phyloP scores from a whole-genome alignment of 495 filamentous ascomycete species.

The Bryoglossum gracile region DNA sequence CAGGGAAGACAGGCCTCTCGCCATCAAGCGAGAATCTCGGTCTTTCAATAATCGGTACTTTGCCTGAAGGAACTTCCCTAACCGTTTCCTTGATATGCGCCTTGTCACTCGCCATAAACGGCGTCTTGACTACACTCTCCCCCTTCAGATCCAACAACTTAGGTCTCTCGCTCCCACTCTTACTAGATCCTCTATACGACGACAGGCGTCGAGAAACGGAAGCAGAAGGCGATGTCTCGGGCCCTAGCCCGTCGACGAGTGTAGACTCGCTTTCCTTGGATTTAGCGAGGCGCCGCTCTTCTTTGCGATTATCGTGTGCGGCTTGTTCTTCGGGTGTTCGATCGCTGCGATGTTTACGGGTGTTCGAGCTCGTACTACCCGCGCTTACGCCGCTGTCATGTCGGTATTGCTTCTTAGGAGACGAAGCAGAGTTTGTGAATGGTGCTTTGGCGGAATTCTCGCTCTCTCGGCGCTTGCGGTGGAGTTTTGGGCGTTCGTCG shows the following conservation, averaged over 20 bases:
- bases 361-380: constrained; percentile 16
- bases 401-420: constrained; percentile 18
- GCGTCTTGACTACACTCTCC: constrained; percentile 22
- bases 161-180: constrained; percentile 3
- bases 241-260: constrained; percentile 12
- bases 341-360: constrained; percentile 11
- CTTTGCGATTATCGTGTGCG: constrained; percentile 26
- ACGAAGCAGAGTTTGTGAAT: constrained; percentile 3
- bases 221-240: background rate
- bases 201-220: background rate
- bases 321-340: constrained; percentile 27
- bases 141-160: constrained; percentile 19
- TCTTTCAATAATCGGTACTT: constrained; percentile 12
- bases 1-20: constrained; percentile 10
- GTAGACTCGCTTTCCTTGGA: constrained; percentile 4
- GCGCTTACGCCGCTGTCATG: constrained; percentile 22
- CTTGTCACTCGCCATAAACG: constrained; percentile 17
- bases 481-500: constrained; percentile 9
- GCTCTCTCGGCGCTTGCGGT: constrained; percentile 6
- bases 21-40: constrained; percentile 15
- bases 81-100: constrained; percentile 16
- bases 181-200: background rate
- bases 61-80: constrained; percentile 4
- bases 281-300: constrained; percentile 13
- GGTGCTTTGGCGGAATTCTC: constrained; percentile 6